These are phyloP conservation scores for Microbotryum silenes-acaulis DNA, from an alignment of 1,284 basidiomycete genomes.

Conservation along the genomic window DNA sequence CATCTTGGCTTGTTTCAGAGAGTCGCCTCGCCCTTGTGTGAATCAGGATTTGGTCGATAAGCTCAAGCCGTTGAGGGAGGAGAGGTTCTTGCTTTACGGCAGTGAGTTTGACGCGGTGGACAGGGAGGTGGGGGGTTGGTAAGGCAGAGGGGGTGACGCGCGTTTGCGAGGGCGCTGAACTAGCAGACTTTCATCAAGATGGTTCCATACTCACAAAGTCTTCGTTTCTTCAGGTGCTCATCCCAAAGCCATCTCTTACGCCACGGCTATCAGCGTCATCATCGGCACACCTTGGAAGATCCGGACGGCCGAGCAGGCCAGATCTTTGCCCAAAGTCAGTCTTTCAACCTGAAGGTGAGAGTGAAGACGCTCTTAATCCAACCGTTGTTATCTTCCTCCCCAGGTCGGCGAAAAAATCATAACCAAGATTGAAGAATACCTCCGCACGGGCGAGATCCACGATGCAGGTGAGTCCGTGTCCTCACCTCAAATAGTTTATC, in stretches of 20 bases:
- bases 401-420: constrained; percentile 29
- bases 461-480: constrained; percentile 44
- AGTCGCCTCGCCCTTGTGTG: constrained; percentile 16
- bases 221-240: constrained; percentile 1
- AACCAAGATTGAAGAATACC: constrained; percentile 55
- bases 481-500: too few relatives aligned
- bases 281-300: constrained; percentile 30
- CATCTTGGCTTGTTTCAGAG: constrained; percentile 18
- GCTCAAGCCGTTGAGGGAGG: constrained; percentile 4
- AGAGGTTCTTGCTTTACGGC: constrained; percentile 14
- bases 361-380: background rate
- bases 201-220: background rate
- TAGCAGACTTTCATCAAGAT: background rate
- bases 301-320: constrained; percentile 22
- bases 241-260: constrained; percentile 23
- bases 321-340: constrained; percentile 14
- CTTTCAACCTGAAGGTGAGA: too few relatives aligned
- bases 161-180: too few relatives aligned
- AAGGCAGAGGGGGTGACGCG: too few relatives aligned
- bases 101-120: constrained; percentile 1
- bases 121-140: too few relatives aligned
- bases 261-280: constrained; percentile 25
- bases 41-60: constrained; percentile 22
- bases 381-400: background rate
- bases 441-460: constrained; percentile 50